Evolutionary conservation across 371 early-diverging fungal genomes (phyloP).

Genomic region (Mortierella sp.): DNA sequence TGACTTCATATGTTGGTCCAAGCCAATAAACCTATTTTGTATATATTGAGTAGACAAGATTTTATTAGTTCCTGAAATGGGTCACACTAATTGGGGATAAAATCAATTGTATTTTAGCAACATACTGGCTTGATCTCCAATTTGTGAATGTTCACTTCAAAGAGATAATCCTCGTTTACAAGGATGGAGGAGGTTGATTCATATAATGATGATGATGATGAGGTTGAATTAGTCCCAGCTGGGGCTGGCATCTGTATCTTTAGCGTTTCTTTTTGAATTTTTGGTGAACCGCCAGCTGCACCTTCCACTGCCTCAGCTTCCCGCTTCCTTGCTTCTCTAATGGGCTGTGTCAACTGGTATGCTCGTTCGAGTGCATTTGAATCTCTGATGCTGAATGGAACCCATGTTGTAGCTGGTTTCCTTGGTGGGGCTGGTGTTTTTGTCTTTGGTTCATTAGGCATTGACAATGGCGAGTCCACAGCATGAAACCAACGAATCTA

Average conservation of each 20-base stretch:
- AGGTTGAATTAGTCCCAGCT: neutral
- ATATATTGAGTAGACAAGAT: neutral
- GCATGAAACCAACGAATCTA: slow-evolving; percentile 58
- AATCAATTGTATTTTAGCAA: neutral
- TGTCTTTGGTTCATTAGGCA: slow-evolving; percentile 45
- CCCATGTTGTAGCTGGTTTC: slow-evolving; percentile 64
- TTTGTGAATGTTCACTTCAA: slow-evolving; percentile 81
- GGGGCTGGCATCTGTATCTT: neutral
- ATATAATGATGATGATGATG: slow-evolving; percentile 2
- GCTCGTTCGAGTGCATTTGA: slow-evolving; percentile 70
- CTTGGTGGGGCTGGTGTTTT: slow-evolving; percentile 30
- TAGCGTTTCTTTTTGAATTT: neutral
- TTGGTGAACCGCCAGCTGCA: slow-evolving; percentile 1
- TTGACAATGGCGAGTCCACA: slow-evolving; percentile 47
- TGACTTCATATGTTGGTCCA: slow-evolving; percentile 83
- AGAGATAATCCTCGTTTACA: slow-evolving; percentile 83
- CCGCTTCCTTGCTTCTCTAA: slow-evolving; percentile 17
- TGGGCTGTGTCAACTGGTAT: slow-evolving; percentile 48
- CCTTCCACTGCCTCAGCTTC: neutral
- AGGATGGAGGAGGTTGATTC: slow-evolving; percentile 43
- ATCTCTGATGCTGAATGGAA: slow-evolving; percentile 71
- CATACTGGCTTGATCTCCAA: slow-evolving; percentile 75
- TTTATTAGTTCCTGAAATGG: neutral
- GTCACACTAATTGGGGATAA: neutral
- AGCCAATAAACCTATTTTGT: slow-evolving; percentile 80